Base-by-base conservation (phyloP, 352 stramenopile genomes). In the Pythium diclinum region DNA sequence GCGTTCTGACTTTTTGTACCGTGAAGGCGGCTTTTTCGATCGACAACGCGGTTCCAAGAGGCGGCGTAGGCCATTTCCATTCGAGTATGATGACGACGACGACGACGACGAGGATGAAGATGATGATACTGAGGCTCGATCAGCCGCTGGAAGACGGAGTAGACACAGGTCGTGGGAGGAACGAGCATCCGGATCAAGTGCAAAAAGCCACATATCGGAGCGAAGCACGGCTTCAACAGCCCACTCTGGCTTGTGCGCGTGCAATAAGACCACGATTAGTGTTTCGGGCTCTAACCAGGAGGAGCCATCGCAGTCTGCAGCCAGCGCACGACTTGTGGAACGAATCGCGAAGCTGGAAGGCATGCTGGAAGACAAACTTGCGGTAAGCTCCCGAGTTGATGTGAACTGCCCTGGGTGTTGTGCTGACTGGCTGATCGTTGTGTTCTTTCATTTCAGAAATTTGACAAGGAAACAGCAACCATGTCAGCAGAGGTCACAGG, bases 11-110 rank as follows among this genome's bases (percentile, higher is more conserved):
- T 92, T 92, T 28, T 61, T 92, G 59, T 92, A 91, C 67, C 78
- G 74, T 25, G 76, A 89, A 76, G 81, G 82, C n/a, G 81, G 84
- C 4, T 91, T 92, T 64, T 92, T 92, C 65, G 84, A 91, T 67
- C 84, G 81, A 0, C 84, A 92, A 40, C 73, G 84, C 23, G 68
- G 77, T 28, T 52, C 86, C 10, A 91, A 92, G 63, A 75, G 80
- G 56, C 68, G 78, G 28, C 63, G 80, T 8, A 67, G 78, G 0
- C 84, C 77, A 8, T 83, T 86, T 67, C 80, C 78, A 9, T 88
- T 89, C 54, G 69, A 85, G 56, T 83, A 85, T 53, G 51, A 71
- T 16, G 48, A 63, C 5, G 69, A 81, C 38, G 28, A 55, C 21
- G 55, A 74, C 49, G 60, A 64, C 14, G 48, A 34, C n/a, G 56